phyloP scores from a whole-genome alignment of 2,329 filamentous ascomycete genomes.

The Pseudocercospora cruenta region DNA sequence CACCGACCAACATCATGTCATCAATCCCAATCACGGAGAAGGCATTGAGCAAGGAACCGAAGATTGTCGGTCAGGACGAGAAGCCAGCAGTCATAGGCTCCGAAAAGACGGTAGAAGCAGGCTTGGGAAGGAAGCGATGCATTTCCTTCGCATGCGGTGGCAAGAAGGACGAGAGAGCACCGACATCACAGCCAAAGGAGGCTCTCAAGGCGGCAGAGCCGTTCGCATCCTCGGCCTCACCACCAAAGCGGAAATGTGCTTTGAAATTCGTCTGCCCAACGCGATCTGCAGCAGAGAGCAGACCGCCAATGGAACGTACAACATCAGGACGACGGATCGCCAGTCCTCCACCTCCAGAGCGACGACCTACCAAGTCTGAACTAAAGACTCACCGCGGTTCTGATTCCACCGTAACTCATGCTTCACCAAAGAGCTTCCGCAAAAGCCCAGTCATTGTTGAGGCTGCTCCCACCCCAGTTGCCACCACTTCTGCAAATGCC shows the following conservation, averaged over 20 bases:
- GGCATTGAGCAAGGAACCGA: slow-evolving; percentile 42
- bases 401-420: slow-evolving; percentile 55
- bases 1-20: slow-evolving; percentile 54
- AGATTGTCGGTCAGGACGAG: slow-evolving; percentile 44
- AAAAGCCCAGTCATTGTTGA: slow-evolving; percentile 39
- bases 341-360: slow-evolving; percentile 47
- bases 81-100: slow-evolving; percentile 35
- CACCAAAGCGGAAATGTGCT: slow-evolving; percentile 59
- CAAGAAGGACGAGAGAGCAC: slow-evolving; percentile 57
- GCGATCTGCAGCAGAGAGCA: slow-evolving; percentile 48
- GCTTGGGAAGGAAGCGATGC: slow-evolving; percentile 76
- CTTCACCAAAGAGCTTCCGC: slow-evolving; percentile 49
- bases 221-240: slow-evolving; percentile 32
- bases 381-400: slow-evolving; percentile 50
- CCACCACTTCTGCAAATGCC: slow-evolving; percentile 37
- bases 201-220: slow-evolving; percentile 34
- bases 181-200: slow-evolving; percentile 38
- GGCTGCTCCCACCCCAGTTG: slow-evolving; percentile 17
- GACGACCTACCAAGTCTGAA: slow-evolving; percentile 20
- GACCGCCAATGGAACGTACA: slow-evolving; percentile 32
- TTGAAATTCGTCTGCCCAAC: slow-evolving; percentile 78
- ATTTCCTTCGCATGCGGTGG: slow-evolving; percentile 85
- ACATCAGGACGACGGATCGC: slow-evolving; percentile 37
- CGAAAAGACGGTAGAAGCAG: slow-evolving; percentile 65
- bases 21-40: slow-evolving; percentile 46